Conservation (phyloP, 768 basidiomycete genomes). For the Floccularia luteovirens region DNA sequence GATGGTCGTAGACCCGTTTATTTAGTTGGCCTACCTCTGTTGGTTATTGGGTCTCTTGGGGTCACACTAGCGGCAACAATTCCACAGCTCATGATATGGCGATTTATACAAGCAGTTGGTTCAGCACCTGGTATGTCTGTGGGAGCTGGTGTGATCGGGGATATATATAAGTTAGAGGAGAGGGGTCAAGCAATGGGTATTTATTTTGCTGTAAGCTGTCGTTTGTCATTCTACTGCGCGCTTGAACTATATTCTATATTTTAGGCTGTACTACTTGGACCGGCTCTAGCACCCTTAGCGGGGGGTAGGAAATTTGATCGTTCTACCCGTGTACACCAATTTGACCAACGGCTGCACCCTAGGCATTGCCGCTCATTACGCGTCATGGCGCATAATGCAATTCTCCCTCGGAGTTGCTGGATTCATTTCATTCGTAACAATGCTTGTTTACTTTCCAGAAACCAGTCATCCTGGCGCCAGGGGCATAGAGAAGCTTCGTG, state of each 20-base stretch:
- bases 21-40: conserved; percentile 49
- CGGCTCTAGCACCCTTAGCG: conserved; percentile 50
- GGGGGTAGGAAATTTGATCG: conserved; percentile 32
- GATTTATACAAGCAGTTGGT: conserved; percentile 62
- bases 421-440: conserved; percentile 26
- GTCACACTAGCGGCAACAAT: conserved; percentile 40
- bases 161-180: conserved; percentile 61
- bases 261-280: conserved; percentile 48
- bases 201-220: conserved; percentile 38
- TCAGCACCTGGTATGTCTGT: conserved; percentile 47
- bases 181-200: conserved; percentile 52
- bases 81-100: conserved; percentile 45
- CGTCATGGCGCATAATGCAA: conserved; percentile 63
- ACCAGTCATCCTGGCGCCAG: conserved; percentile 55
- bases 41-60: conserved; percentile 51
- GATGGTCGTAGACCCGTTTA: conserved; percentile 64
- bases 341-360: background rate
- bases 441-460: conserved; percentile 51
- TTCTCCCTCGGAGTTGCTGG: conserved; percentile 31
- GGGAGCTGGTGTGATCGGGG: conserved; percentile 55
- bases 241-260: background rate
- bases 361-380: conserved; percentile 49
- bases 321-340: background rate
- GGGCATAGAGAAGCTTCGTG: conserved; percentile 39
- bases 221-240: background rate